Percentiles rank a stretch among this genome's conserved stretches.
Conservation (phyloP, 2,329 filamentous ascomycete species). For the Lachnellula hyalina region DNA sequence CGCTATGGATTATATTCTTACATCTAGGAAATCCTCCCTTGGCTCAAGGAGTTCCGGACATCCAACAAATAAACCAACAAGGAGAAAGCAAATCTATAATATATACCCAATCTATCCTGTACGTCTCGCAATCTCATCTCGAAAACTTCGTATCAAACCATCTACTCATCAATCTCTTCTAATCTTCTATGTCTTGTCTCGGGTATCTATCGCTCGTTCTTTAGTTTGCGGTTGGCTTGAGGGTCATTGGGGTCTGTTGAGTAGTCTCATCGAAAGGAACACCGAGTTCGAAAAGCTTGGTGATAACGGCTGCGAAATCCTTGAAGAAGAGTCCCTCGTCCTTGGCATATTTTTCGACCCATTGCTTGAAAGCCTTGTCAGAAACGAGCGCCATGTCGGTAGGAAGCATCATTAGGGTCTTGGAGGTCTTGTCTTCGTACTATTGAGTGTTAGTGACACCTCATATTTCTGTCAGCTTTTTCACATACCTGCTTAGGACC, state of each 20-base stretch:
- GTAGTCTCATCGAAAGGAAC: conserved; percentile 73
- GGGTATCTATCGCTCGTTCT: conserved; percentile 6
- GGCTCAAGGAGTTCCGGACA: not conserved
- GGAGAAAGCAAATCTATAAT: conserved; percentile 3
- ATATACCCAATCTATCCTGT: not conserved
- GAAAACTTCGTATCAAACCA: conserved; percentile 4
- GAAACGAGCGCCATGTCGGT: conserved; percentile 82
- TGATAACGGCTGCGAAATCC: conserved; percentile 75
- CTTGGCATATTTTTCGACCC: conserved; percentile 83
- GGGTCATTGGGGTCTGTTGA: conserved; percentile 52
- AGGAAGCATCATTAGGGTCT: conserved; percentile 95
- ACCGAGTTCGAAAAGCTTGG: conserved; percentile 87
- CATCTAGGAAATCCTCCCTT: conserved; percentile 4
- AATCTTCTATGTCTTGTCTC: conserved; percentile 8
- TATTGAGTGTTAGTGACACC: conserved; percentile 33
- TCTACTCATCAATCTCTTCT: conserved; percentile 5
- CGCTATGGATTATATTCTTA: conserved; percentile 8
- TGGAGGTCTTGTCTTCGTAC: conserved; percentile 82
- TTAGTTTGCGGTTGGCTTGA: conserved; percentile 50
- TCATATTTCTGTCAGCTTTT: not conserved
- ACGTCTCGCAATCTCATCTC: not conserved
- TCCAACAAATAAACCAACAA: not conserved
- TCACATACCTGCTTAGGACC: conserved; percentile 66
- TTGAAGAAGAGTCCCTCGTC: conserved; percentile 90
- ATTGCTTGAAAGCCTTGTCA: conserved; percentile 79